phyloP scores from a whole-genome alignment of 2,329 filamentous ascomycete species.

The Aspergillus japonicus region DNA sequence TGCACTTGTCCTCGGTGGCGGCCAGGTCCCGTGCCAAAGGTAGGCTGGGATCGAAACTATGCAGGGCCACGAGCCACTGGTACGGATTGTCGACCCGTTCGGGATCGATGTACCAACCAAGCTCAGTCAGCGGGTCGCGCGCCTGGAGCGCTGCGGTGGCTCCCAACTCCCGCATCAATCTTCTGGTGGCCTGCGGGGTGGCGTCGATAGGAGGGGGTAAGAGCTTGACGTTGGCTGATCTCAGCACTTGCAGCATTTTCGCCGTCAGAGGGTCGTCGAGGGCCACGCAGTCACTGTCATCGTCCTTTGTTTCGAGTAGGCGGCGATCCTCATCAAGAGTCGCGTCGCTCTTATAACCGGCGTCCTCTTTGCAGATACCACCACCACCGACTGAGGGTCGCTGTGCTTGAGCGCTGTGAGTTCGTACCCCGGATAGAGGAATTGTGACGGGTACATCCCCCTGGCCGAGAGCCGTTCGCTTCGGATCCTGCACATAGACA shows the following conservation, averaged over 20 bases:
- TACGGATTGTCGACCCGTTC: conserved; percentile 70
- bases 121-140: conserved; percentile 58
- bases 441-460: conserved; percentile 45
- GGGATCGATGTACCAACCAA: conserved; percentile 81
- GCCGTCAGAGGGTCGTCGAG: neutral
- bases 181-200: conserved; percentile 58
- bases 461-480: conserved; percentile 43
- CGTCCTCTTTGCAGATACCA: conserved; percentile 22
- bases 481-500: conserved; percentile 40
- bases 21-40: conserved; percentile 76
- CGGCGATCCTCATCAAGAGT: conserved; percentile 51
- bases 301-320: conserved; percentile 41
- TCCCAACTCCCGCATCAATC: conserved; percentile 64
- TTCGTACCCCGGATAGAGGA: conserved; percentile 53
- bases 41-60: conserved; percentile 70
- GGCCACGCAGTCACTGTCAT: conserved; percentile 12
- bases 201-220: conserved; percentile 68
- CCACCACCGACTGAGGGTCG: neutral
- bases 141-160: conserved; percentile 65
- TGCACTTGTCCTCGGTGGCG: conserved; percentile 57
- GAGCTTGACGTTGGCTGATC: conserved; percentile 61
- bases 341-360: conserved; percentile 47
- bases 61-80: conserved; percentile 88
- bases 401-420: conserved; percentile 18
- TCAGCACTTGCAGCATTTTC: conserved; percentile 49